A percentile compares a stretch with the other conserved stretches of the same genome.
These are phyloP conservation scores for Plantago major DNA, from an alignment of 257 asterid species.

Conservation along the genomic window DNA sequence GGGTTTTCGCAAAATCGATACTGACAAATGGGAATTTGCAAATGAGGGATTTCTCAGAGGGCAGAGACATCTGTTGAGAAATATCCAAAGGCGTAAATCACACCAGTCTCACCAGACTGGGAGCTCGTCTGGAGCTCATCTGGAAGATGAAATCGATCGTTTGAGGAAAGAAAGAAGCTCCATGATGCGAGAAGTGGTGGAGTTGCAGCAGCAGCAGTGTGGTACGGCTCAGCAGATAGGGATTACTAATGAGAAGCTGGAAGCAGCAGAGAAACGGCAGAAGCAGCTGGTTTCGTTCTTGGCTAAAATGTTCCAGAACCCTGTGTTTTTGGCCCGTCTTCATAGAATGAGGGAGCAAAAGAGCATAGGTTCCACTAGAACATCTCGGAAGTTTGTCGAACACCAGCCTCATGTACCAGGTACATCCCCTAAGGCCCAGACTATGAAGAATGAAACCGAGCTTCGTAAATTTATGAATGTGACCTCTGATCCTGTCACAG, in stretches of 20 bases:
- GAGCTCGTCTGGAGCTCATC: slow-evolving; percentile 41
- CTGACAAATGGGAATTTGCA: slow-evolving; percentile 84
- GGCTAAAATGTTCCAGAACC: slow-evolving; percentile 66
- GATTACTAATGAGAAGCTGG: slow-evolving; percentile 59
- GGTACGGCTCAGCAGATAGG: slow-evolving; percentile 55
- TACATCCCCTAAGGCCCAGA: slow-evolving; percentile 30
- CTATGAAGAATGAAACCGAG: slow-evolving; percentile 24
- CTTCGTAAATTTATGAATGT: slow-evolving; percentile 17
- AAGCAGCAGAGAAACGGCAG: slow-evolving; percentile 69
- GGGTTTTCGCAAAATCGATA: slow-evolving; percentile 79
- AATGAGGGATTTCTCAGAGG: slow-evolving; percentile 64
- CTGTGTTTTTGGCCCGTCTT: slow-evolving; percentile 37
- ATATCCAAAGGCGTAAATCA: slow-evolving; percentile 71
- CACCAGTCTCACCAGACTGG: slow-evolving; percentile 50
- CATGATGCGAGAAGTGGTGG: slow-evolving; percentile 67
- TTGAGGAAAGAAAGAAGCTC: slow-evolving; percentile 57
- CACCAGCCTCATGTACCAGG: slow-evolving; percentile 32
- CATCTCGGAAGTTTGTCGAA: slow-evolving; percentile 43
- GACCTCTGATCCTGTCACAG: slow-evolving; percentile 21
- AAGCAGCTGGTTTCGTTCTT: slow-evolving; percentile 83
- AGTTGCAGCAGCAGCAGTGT: slow-evolving; percentile 65
- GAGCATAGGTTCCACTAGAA: slow-evolving; percentile 42
- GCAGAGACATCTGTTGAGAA: slow-evolving; percentile 57
- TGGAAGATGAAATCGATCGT: slow-evolving; percentile 50
- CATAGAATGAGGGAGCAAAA: slow-evolving; percentile 39